These are phyloP conservation scores for Paramecium tetraurelia DNA, from an alignment of 73 alveolate species.

Conservation along the genomic window DNA sequence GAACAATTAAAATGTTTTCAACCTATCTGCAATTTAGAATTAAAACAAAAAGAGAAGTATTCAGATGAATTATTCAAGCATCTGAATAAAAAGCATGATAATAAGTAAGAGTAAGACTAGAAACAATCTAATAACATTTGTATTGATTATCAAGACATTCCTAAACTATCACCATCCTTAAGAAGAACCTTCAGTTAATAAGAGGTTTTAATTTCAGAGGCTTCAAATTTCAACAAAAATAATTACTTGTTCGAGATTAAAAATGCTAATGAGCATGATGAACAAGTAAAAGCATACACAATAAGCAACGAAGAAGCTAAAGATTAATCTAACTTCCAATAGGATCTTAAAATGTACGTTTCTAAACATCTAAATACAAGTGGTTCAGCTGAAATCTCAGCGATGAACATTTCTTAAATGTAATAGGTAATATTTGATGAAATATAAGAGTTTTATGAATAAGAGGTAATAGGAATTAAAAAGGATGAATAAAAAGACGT, in stretches of 20 bases:
- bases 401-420: neutral
- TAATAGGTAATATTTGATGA: neutral
- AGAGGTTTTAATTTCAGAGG: neutral
- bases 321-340: neutral
- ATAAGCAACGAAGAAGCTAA: neutral
- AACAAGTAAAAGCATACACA: neutral
- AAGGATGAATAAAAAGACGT: neutral
- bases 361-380: neutral
- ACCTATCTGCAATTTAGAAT: neutral
- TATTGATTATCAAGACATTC: neutral
- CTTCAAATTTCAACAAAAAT: neutral
- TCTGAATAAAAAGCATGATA: neutral
- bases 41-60: slow-evolving; percentile 4
- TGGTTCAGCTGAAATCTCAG: neutral
- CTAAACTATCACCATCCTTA: neutral
- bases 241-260: slow-evolving; percentile 12
- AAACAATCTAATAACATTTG: neutral
- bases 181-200: neutral
- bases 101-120: neutral
- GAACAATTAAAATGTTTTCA: neutral
- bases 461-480: neutral
- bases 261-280: neutral
- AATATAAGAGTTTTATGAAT: neutral
- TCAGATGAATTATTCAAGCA: slow-evolving; percentile 24
- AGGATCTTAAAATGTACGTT: neutral